phyloP scores from a whole-genome alignment of 2,329 filamentous ascomycete genomes.

The Elsinoe australis region DNA sequence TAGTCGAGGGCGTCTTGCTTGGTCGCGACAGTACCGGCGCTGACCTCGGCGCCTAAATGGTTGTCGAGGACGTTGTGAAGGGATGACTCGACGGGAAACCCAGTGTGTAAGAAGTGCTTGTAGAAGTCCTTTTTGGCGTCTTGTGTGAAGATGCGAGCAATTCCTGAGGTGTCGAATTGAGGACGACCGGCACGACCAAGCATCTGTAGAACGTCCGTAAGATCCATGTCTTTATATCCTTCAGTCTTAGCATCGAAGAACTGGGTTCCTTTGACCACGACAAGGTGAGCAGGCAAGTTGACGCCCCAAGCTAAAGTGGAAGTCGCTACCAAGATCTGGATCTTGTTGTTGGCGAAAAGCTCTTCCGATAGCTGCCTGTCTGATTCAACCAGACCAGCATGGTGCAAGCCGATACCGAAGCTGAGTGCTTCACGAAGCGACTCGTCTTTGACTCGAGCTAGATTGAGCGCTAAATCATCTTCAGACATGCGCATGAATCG shows the following conservation, averaged over 20 bases:
- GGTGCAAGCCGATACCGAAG: conserved; percentile 94
- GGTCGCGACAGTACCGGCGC: conserved; percentile 81
- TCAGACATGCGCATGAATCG: conserved; percentile 91
- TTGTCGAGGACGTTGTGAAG: conserved; percentile 95
- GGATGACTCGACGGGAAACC: conserved; percentile 94
- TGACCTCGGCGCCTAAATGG: conserved; percentile 90
- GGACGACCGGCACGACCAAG: conserved; percentile 88
- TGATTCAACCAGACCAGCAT: conserved; percentile 91
- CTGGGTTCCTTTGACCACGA: conserved; percentile 96
- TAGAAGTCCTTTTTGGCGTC: conserved; percentile 98
- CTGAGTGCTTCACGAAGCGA: conserved; percentile 87
- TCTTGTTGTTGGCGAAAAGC: conserved; percentile 94
- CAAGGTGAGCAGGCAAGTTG: conserved; percentile 90
- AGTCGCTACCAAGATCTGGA: conserved; percentile 91
- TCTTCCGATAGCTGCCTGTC: conserved; percentile 89
- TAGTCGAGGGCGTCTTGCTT: conserved; percentile 98
- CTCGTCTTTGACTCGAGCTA: conserved; percentile 87
- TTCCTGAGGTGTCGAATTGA: conserved; percentile 92
- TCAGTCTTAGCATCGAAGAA: conserved; percentile 98
- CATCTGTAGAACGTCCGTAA: conserved; percentile 98
- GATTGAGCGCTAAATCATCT: conserved; percentile 80
- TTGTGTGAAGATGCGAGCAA: conserved; percentile 94
- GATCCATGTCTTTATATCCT: conserved; percentile 96
- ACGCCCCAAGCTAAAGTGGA: conserved; percentile 97
- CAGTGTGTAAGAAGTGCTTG: conserved; percentile 97